These are phyloP conservation scores for Globisporangium cylindrosporum DNA, from an alignment of 352 stramenopile genomes.

Conservation along the genomic window DNA sequence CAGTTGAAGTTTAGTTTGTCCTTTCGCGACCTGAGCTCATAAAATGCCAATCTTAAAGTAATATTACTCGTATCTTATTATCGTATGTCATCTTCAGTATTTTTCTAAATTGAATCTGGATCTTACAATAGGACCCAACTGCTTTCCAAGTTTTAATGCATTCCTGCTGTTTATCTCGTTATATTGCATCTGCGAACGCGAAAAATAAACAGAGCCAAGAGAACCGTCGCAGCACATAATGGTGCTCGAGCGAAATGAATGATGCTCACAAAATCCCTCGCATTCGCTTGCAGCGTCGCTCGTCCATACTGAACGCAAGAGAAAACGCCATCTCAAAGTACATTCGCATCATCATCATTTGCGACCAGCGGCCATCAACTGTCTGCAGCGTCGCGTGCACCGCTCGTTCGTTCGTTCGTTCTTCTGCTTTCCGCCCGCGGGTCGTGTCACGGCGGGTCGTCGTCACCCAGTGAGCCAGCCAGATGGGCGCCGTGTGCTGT, in stretches of 20 bases:
- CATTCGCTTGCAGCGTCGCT: background rate
- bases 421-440: background rate
- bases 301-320: constrained; percentile 7
- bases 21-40: background rate
- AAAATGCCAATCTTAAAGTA: background rate
- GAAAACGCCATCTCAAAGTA: background rate
- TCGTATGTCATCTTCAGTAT: background rate
- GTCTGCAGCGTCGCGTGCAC: background rate
- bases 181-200: background rate
- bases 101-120: background rate
- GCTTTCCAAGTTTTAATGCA: background rate
- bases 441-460: background rate
- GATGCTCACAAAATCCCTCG: background rate
- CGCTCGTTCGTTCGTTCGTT: background rate
- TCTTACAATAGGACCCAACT: background rate
- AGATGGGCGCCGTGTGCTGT: constrained; percentile 74
- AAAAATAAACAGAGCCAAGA: background rate
- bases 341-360: background rate
- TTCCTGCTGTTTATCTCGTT: background rate
- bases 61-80: background rate
- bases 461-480: background rate
- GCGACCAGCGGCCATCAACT: background rate
- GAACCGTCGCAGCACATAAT: background rate
- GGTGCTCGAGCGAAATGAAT: background rate
- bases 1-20: constrained; percentile 11